phyloP scores from a whole-genome alignment of 176 grass and related monocot species.

The Eremochloa ophiuroides region DNA sequence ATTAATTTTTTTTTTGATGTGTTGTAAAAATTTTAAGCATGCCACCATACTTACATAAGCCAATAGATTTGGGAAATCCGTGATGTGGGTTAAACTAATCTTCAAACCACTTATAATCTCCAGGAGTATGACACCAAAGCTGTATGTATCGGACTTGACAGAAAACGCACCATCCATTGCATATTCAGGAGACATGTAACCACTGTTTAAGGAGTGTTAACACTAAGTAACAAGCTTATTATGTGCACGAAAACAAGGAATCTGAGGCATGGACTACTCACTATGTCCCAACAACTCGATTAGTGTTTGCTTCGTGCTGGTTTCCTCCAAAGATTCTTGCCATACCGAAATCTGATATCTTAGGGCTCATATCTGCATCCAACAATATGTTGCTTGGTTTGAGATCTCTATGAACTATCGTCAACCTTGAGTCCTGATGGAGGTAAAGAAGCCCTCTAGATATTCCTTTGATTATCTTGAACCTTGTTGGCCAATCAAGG shows the following conservation, averaged over 20 bases:
- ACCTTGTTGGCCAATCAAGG: constrained; percentile 49
- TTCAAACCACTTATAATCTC: constrained; percentile 57
- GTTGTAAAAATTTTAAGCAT: background rate
- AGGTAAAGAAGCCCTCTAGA: constrained; percentile 66
- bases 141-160: constrained; percentile 54
- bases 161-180: constrained; percentile 58
- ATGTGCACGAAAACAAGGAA: background rate
- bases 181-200: constrained; percentile 75
- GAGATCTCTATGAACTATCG: constrained; percentile 47
- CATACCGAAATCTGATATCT: constrained; percentile 74
- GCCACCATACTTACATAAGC: constrained; percentile 43
- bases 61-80: constrained; percentile 15
- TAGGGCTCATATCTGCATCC: constrained; percentile 46
- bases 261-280: background rate
- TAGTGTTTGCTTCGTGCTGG: constrained; percentile 39
- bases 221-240: background rate
- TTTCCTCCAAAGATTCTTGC: constrained; percentile 55
- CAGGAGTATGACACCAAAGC: constrained; percentile 53
- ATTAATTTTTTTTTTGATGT: background rate
- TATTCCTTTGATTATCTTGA: constrained; percentile 51
- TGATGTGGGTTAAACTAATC: constrained; percentile 19
- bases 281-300: constrained; percentile 56
- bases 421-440: constrained; percentile 55
- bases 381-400: constrained; percentile 59
- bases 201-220: background rate